Evolutionary conservation across 2,329 filamentous ascomycete species (phyloP).

Genomic region (Penicillium capsulatum): DNA sequence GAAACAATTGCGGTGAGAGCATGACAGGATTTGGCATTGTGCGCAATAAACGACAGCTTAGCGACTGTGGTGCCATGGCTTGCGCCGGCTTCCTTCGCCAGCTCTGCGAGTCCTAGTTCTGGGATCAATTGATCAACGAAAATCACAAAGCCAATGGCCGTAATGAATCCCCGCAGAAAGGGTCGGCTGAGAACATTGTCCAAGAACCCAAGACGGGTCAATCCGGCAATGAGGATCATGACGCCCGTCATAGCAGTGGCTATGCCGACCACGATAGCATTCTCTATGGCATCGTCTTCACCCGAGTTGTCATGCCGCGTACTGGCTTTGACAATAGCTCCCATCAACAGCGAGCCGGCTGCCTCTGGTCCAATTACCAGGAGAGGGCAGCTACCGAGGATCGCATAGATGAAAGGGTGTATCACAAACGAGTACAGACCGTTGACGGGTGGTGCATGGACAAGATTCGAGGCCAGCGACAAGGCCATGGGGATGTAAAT

Average conservation of each 20-base stretch:
- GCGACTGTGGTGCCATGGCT: conserved; percentile 81
- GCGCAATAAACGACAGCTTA: conserved; percentile 75
- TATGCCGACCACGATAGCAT: conserved; percentile 81
- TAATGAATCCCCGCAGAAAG: conserved; percentile 93
- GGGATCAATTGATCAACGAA: conserved; percentile 91
- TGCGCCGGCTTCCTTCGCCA: conserved; percentile 60
- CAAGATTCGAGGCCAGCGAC: conserved; percentile 86
- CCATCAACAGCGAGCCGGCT: conserved; percentile 83
- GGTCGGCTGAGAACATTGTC: conserved; percentile 91
- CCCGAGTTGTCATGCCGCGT: conserved; percentile 64
- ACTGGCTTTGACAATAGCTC: conserved; percentile 74
- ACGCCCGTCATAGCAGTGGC: conserved; percentile 82
- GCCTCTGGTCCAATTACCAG: conserved; percentile 96
- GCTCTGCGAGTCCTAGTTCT: conserved; percentile 70
- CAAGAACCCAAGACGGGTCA: conserved; percentile 82
- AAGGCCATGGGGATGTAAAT: conserved; percentile 98
- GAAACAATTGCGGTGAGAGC: conserved; percentile 71
- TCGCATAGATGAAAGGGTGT: conserved; percentile 83
- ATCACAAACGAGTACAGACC: conserved; percentile 93
- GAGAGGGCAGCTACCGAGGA: conserved; percentile 85
- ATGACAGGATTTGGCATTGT: conserved; percentile 64
- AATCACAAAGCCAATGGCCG: conserved; percentile 93
- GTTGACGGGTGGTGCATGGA: conserved; percentile 87
- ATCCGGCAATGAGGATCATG: conserved; percentile 80
- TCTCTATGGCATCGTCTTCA: conserved; percentile 64